Evolutionary conservation across 1,284 basidiomycete genomes (phyloP).

Genomic region (Heterobasidion annosum): DNA sequence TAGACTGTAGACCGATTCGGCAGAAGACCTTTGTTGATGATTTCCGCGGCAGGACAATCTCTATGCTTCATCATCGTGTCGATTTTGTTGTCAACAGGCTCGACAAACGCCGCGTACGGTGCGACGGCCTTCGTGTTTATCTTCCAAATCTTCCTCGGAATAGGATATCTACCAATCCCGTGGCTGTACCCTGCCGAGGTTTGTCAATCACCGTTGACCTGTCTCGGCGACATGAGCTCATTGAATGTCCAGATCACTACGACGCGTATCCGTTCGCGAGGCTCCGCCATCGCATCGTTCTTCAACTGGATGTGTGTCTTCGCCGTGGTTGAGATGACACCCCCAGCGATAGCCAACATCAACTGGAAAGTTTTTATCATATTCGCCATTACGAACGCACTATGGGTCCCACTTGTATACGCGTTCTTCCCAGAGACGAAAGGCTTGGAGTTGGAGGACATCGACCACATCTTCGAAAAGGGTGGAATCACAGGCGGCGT

Average conservation of each 20-base stretch:
- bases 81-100: slow-evolving; percentile 24
- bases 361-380: slow-evolving; percentile 37
- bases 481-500: slow-evolving; percentile 33
- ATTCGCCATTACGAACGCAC: slow-evolving; percentile 35
- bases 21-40: slow-evolving; percentile 28
- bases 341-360: slow-evolving; percentile 40
- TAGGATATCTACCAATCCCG: slow-evolving; percentile 31
- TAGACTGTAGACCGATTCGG: slow-evolving; percentile 33
- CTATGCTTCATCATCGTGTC: slow-evolving; percentile 26
- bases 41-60: slow-evolving; percentile 28
- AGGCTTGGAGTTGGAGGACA: slow-evolving; percentile 32
- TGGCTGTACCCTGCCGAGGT: slow-evolving; percentile 37
- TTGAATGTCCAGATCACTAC: slow-evolving; percentile 24
- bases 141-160: slow-evolving; percentile 32
- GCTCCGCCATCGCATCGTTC: slow-evolving; percentile 28
- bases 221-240: background rate
- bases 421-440: slow-evolving; percentile 37
- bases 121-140: slow-evolving; percentile 31
- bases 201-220: background rate
- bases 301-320: slow-evolving; percentile 37
- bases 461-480: slow-evolving; percentile 34
- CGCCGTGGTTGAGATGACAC: slow-evolving; percentile 39
- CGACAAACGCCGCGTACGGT: slow-evolving; percentile 23
- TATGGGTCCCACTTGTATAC: slow-evolving; percentile 35
- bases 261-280: slow-evolving; percentile 25